A percentile compares a stretch with the other conserved stretches of the same genome.
These are phyloP conservation scores for Halenospora varia DNA, from an alignment of 495 filamentous ascomycete genomes.

Conservation along the genomic window DNA sequence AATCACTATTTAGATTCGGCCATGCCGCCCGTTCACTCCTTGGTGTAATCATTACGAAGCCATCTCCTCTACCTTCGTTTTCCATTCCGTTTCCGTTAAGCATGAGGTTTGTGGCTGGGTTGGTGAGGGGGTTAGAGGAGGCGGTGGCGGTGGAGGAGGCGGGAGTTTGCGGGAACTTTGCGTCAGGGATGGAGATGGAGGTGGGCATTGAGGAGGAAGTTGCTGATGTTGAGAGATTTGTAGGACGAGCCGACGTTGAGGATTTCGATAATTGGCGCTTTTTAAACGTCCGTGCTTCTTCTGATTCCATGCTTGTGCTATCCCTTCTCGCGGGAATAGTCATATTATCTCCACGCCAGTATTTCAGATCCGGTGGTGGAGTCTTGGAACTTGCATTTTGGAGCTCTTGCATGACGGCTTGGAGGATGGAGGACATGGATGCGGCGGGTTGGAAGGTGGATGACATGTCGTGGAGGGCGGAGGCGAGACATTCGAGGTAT, in stretches of 20 bases:
- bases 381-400: constrained; percentile 6
- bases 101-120: neutral
- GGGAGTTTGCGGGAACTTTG: constrained; percentile 3
- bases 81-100: neutral
- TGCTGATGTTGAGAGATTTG: neutral
- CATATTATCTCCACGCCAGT: constrained; percentile 1
- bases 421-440: constrained; percentile 14
- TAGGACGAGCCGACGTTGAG: neutral
- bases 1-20: constrained; percentile 8
- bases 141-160: neutral
- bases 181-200: neutral
- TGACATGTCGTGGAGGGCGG: constrained; percentile 8
- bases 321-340: constrained; percentile 7
- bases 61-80: constrained; percentile 1
- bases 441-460: constrained; percentile 11
- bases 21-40: constrained; percentile 8
- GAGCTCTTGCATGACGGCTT: constrained; percentile 13
- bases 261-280: constrained; percentile 11
- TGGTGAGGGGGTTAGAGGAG: neutral
- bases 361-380: neutral
- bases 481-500: constrained; percentile 13
- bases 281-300: constrained; percentile 6
- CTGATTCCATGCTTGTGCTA: neutral
- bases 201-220: no score
- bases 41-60: constrained; percentile 12